phyloP scores from a whole-genome alignment of 306 rosid species.

The Biancaea sappan region DNA sequence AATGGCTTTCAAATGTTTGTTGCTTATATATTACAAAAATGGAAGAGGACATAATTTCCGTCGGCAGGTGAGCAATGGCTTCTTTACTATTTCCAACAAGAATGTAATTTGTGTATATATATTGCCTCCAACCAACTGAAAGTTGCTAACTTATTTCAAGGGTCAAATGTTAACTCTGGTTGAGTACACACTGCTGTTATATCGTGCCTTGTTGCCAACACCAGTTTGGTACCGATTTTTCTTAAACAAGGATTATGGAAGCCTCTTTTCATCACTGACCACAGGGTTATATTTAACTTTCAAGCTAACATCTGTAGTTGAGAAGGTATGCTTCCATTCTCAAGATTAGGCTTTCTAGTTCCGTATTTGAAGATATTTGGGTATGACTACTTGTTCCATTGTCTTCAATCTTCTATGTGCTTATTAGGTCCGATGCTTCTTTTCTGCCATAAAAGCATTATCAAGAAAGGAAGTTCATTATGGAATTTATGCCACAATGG shows the following conservation, averaged over 20 bases:
- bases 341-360: constrained; percentile 6
- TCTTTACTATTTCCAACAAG: constrained; percentile 16
- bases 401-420: constrained; percentile 7
- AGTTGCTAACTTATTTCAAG: constrained; percentile 40
- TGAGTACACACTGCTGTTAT: constrained; percentile 74
- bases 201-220: constrained; percentile 83
- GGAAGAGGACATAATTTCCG: constrained; percentile 89
- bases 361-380: constrained; percentile 14
- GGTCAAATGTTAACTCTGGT: constrained; percentile 83
- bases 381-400: constrained; percentile 1
- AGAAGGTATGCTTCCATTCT: constrained; percentile 61
- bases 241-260: constrained; percentile 78
- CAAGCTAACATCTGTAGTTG: constrained; percentile 84
- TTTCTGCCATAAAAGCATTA: constrained; percentile 72
- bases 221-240: constrained; percentile 93
- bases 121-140: constrained; percentile 37
- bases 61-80: constrained; percentile 61
- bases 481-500: constrained; percentile 79
- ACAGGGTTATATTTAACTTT: constrained; percentile 91
- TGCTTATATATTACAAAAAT: constrained; percentile 77
- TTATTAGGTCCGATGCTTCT: constrained; percentile 67
- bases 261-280: constrained; percentile 89
- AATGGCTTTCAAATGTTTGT: constrained; percentile 82
- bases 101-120: constrained; percentile 3
- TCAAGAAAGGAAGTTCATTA: constrained; percentile 80